Evolutionary conservation across 768 basidiomycete genomes (phyloP).

Genomic region (Leccinellum rugosiceps): DNA sequence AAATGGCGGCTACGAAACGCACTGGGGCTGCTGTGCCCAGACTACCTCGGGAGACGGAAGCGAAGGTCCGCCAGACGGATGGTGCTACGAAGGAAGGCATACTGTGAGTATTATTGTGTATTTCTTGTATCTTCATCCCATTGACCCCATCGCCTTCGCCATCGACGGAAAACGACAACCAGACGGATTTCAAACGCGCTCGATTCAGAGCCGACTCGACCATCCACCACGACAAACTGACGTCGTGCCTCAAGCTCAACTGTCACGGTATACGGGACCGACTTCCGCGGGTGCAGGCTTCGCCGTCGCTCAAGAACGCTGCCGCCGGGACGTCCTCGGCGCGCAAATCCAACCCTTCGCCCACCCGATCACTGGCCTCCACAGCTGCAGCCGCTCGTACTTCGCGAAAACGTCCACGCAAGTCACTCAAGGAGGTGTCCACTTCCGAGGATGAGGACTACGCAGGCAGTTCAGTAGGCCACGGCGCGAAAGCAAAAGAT

Average conservation of each 20-base stretch:
- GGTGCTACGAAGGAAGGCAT: conserved; percentile 84
- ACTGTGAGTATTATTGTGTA: conserved; percentile 39
- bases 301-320: conserved; percentile 4
- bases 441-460: conserved; percentile 17
- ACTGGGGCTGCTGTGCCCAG: conserved; percentile 73
- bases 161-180: not conserved
- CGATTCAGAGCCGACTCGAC: conserved; percentile 78
- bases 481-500: conserved; percentile 5
- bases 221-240: conserved; percentile 59
- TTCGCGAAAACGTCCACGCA: conserved; percentile 24
- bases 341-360: conserved; percentile 25
- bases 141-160: conserved; percentile 1
- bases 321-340: conserved; percentile 6
- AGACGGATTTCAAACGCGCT: conserved; percentile 75
- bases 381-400: conserved; percentile 4
- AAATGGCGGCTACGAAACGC: conserved; percentile 43
- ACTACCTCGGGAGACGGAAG: conserved; percentile 75
- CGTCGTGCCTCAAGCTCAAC: conserved; percentile 52
- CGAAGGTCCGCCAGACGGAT: conserved; percentile 81
- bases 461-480: conserved; percentile 8
- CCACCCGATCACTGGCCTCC: conserved; percentile 19
- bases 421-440: conserved; percentile 18
- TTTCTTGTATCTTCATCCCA: not conserved
- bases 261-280: conserved; percentile 45
- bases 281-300: conserved; percentile 7